Percentiles rank a stretch among this genome's conserved stretches.
Conservation (phyloP, 1,284 basidiomycete genomes). For the Ustilago shanxiensis region DNA sequence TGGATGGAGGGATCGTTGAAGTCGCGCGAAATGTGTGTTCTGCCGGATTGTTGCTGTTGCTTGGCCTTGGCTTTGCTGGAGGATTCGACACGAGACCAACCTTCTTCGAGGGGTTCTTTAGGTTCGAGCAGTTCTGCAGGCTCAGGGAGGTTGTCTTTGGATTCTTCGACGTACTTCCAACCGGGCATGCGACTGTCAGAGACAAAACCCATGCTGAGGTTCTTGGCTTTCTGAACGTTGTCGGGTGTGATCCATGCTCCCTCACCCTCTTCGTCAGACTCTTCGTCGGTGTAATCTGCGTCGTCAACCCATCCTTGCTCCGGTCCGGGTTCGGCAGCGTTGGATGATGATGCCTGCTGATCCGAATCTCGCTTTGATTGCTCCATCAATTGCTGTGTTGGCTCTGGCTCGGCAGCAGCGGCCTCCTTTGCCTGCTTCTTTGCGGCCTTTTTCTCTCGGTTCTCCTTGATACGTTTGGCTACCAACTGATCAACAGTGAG, state of each 20-base stretch:
- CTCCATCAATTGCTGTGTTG: conserved; percentile 12
- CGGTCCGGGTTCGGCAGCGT: conserved; percentile 10
- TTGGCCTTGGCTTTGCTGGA: conserved; percentile 30
- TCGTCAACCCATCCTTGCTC: conserved; percentile 45
- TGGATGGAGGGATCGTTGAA: conserved; percentile 64
- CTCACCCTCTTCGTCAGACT: conserved; percentile 73
- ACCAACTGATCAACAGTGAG: conserved; percentile 42
- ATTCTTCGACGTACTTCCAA: conserved; percentile 39
- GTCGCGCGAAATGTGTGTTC: conserved; percentile 72
- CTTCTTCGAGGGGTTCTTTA: conserved; percentile 47
- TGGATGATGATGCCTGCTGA: conserved; percentile 6
- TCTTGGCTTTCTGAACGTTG: conserved; percentile 89
- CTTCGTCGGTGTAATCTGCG: conserved; percentile 80
- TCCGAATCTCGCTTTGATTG: conserved; percentile 40
- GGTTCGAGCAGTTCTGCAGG: conserved; percentile 31
- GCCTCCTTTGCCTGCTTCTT: conserved; percentile 38
- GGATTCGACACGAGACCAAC: conserved; percentile 49
- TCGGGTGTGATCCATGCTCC: conserved; percentile 94
- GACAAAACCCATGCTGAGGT: conserved; percentile 80
- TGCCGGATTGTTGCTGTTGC: conserved; percentile 47
- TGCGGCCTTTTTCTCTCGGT: conserved; percentile 43
- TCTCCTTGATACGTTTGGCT: conserved; percentile 38
- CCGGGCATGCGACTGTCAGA: conserved; percentile 50
- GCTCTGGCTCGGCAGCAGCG: conserved; percentile 9
- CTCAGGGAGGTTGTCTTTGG: conserved; percentile 31